Percentiles rank a stretch among this genome's conserved stretches.
Conservation (phyloP, 202 grass and related monocot species). For the Setaria viridis region DNA sequence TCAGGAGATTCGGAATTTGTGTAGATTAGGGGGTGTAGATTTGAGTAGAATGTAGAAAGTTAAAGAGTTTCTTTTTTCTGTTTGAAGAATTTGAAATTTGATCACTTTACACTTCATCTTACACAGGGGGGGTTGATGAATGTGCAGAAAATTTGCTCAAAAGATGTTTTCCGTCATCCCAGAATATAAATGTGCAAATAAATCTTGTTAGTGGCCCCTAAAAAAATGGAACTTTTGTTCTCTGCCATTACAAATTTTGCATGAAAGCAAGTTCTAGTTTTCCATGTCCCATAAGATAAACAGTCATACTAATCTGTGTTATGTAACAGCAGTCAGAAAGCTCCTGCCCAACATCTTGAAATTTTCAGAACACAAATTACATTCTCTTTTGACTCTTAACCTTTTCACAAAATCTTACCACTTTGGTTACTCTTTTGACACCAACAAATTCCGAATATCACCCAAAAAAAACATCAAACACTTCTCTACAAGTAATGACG, state of each 20-base stretch:
- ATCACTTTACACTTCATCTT: background rate
- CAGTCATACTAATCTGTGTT: background rate
- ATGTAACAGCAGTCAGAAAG: background rate
- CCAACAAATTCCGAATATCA: background rate
- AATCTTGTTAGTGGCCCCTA: background rate
- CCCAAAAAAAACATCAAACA: background rate
- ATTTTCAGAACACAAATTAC: background rate
- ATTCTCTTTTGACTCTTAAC: background rate
- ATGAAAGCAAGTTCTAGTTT: no score
- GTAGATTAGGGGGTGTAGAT: background rate
- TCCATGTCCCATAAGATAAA: no score
- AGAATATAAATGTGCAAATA: background rate
- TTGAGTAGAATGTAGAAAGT: background rate
- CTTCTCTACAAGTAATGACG: background rate
- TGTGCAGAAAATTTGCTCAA: background rate
- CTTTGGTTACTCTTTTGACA: conserved; percentile 4
- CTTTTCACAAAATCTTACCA: background rate
- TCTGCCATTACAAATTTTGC: background rate
- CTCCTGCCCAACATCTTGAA: background rate
- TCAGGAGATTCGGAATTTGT: background rate
- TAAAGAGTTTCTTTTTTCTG: background rate
- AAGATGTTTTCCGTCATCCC: background rate
- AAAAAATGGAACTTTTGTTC: background rate
- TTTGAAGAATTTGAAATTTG: background rate
- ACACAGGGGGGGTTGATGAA: background rate